These are phyloP conservation scores for Fagopyrum homotropicum DNA, from an alignment of 148 eudicot genomes.

Conservation along the genomic window DNA sequence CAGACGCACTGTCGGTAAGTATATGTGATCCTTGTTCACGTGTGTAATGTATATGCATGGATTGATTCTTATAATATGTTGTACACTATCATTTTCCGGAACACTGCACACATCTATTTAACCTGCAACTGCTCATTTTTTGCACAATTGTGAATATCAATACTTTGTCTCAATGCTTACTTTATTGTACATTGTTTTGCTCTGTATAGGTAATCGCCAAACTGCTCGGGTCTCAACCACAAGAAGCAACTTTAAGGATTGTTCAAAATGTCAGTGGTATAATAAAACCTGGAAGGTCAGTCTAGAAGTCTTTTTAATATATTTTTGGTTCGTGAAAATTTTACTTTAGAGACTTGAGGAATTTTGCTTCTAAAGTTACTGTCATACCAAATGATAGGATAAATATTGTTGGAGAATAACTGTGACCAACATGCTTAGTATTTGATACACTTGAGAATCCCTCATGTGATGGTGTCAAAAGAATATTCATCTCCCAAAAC, in stretches of 20 bases:
- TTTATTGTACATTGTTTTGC: background rate
- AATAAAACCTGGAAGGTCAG: slow-evolving; percentile 74
- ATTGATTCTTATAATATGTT: background rate
- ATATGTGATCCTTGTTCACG: background rate
- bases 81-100: background rate
- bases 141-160: background rate
- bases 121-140: too few species aligned
- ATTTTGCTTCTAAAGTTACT: background rate
- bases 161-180: background rate
- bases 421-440: background rate
- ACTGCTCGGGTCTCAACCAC: slow-evolving; percentile 29
- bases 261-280: slow-evolving; percentile 53
- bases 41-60: background rate
- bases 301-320: background rate
- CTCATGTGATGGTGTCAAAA: too few species aligned
- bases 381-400: background rate
- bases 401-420: background rate
- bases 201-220: slow-evolving; percentile 1
- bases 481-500: too few species aligned
- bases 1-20: slow-evolving; percentile 50
- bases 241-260: slow-evolving; percentile 43
- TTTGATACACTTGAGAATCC: too few species aligned
- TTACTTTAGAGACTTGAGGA: too few species aligned
- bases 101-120: background rate
- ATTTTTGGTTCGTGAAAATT: background rate